Evolutionary conservation across 768 basidiomycete genomes (phyloP), one percentile per base, ranked within the genome.

Genomic region (Lentinula guzmanii): DNA sequence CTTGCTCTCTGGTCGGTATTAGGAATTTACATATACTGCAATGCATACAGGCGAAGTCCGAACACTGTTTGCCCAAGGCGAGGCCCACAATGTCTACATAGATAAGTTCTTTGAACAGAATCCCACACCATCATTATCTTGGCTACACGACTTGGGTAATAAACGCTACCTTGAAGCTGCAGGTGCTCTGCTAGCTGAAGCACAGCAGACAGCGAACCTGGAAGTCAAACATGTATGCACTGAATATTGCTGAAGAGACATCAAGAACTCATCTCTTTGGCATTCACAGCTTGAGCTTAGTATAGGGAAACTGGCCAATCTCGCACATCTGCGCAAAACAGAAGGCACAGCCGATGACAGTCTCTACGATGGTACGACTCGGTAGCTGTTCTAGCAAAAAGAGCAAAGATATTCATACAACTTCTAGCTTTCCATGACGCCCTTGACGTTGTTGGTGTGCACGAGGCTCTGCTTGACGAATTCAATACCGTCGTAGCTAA

Each of bases 371-470:
- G 81, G 90, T 86, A 69, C 56, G 75, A 52, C 8, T 45, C 33
- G 58, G 35, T 31, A 33, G 34, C 55, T 28, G 6, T 28, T 55
- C n/a, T 18, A 51, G 24, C 42, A 15, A 24, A 11, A 18, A 11
- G 51, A 41, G 15, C 15, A 58, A 21, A 45, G 41, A 62, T 54
- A 61, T 65, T 62, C 61, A 35, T 5, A n/a, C 31, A 42, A 39
- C 37, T 61, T 46, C 0, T 65, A 95, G 93, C 81, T 2, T 89
- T 95, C 77, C 92, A 98, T 67, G 87, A 94, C 66, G 85, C 83
- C 31, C 81, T 98, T 53, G 93, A 98, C 73, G 87, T 95, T 63
- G 81, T 97, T 65, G 87, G 87, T 61, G 87, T 96, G 2, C 94
- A 96, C 65, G 84, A 89, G 66, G 78, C 78, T 3, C 74, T 98